A percentile compares a stretch with the other conserved stretches of the same genome.
Evolutionary conservation across 2,329 filamentous ascomycete species (phyloP).

Genomic region (Pseudogymnoascus sp.): DNA sequence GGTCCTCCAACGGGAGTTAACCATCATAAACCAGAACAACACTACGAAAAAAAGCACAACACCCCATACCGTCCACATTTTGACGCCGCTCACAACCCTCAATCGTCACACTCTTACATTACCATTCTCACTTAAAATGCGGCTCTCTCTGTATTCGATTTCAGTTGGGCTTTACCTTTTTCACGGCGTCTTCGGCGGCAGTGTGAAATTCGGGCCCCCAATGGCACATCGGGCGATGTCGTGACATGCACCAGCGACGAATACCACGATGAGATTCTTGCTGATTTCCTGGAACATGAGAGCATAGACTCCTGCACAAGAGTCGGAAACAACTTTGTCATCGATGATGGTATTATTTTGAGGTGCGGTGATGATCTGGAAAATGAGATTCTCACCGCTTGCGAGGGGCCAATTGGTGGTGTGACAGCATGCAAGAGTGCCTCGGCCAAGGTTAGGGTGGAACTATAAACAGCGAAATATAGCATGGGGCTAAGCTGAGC

Average conservation of each 20-base stretch:
- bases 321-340: not conserved
- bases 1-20: not conserved
- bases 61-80: not conserved
- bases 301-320: not conserved
- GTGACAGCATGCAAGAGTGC: not conserved
- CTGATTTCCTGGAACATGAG: not conserved
- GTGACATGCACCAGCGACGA: not conserved
- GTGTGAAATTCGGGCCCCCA: not conserved
- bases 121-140: not conserved
- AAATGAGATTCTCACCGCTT: not conserved
- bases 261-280: not conserved
- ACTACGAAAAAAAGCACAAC: not conserved
- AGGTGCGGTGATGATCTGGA: not conserved
- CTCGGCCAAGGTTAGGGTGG: too few species aligned
- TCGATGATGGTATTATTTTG: not conserved
- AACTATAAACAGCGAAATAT: not conserved
- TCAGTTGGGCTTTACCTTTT: not conserved
- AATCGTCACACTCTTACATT: not conserved
- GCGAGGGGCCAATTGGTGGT: not conserved
- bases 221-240: not conserved
- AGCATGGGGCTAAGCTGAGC: not conserved
- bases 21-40: not conserved
- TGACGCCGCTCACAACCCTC: not conserved
- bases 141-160: not conserved
- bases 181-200: not conserved